A percentile compares a stretch with the other conserved stretches of the same genome.
phyloP scores from a whole-genome alignment of 192 early-diverging fungal species.

The Irineochytrium annulatum region DNA sequence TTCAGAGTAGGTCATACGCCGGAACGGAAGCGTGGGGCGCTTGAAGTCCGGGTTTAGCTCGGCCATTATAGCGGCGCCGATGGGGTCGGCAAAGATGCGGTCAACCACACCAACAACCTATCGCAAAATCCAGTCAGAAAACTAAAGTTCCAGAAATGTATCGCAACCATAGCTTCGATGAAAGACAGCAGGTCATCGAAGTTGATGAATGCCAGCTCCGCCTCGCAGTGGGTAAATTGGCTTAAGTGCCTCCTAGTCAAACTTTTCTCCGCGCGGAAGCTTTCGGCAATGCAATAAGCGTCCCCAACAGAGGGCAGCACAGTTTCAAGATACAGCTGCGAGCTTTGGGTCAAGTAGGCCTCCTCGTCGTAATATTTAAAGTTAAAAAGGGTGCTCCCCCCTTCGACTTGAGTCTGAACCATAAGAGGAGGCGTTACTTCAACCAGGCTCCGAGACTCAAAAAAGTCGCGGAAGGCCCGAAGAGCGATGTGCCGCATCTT shows the following conservation, averaged over 20 bases:
- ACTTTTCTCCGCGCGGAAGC: constrained; percentile 96
- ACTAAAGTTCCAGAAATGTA: constrained; percentile 12
- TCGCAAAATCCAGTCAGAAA: constrained; percentile 13
- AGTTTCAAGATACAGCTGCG: constrained; percentile 98
- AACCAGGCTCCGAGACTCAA: constrained; percentile 68
- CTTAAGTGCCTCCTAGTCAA: constrained; percentile 95
- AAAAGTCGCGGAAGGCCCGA: constrained; percentile 94
- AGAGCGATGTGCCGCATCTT: constrained; percentile 81
- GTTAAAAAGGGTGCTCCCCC: constrained; percentile 89
- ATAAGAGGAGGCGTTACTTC: constrained; percentile 98
- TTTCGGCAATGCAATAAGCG: constrained; percentile 94
- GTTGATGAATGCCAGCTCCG: constrained; percentile 88
- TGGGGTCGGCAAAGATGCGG: constrained; percentile 71
- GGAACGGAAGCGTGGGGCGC: constrained; percentile 79
- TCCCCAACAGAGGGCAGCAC: constrained; percentile 91
- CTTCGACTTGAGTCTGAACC: constrained; percentile 99
- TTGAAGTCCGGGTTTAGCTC: constrained; percentile 91
- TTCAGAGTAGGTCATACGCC: constrained; percentile 94
- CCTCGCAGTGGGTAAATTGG: constrained; percentile 93
- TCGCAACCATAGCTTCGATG: constrained; percentile 86
- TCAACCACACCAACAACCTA: constrained; percentile 57
- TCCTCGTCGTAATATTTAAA: constrained; percentile 96
- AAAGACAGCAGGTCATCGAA: constrained; percentile 86
- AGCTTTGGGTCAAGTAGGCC: constrained; percentile 97
- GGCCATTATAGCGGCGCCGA: constrained; percentile 66